Evolutionary conservation across 768 basidiomycete genomes (phyloP), one percentile per base, ranked within the genome.

Genomic region (Phaffia australis): DNA sequence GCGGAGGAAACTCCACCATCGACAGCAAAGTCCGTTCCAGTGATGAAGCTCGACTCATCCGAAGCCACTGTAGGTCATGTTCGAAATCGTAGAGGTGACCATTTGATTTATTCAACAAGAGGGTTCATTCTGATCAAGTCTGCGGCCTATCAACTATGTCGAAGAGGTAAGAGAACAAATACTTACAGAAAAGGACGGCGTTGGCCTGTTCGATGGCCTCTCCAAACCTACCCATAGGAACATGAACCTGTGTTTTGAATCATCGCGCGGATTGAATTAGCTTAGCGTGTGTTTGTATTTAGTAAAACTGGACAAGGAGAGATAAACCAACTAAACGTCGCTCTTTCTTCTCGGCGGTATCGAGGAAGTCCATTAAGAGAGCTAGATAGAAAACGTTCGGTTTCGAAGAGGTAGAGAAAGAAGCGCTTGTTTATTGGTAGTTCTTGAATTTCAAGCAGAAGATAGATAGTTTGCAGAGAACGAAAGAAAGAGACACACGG

Each of bases 181-280:
- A 85, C 91, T 60, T 75, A 94, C 92, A 78, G 82, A 98, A 99
- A 29, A 97, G 80, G 23, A 90, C 93, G 32, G 84, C 92, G 73
- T 86, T 87, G 8, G 95, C 95, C 67, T 93, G 82, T 76, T 99
- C 95, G 69, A 98, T 81, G 0, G 93, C 95, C 79, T 97, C 91
- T 48, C 94, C 94, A 75, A 99, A 99, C 69, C 94, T 84, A 69
- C 93, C 93, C 89, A 95, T 90, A 1, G 93, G 94, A 19, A 94
- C 83, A 70, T 78, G 77, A 19, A 73, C 35, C 35, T 42, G 35
- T 5, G 11, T 42, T 42, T 42, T 42, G 35, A 42, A 11, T 11
- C 62, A 23, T 56, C 30, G 46, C 50, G 52, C 30, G 48, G 49
- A 25, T 47, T 3, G 35, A 25, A 47, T 46, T 11, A 42, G 32